phyloP scores from a whole-genome alignment of 225 moss, liverwort and hornwort genomes.

The Sphagnum contortum region DNA sequence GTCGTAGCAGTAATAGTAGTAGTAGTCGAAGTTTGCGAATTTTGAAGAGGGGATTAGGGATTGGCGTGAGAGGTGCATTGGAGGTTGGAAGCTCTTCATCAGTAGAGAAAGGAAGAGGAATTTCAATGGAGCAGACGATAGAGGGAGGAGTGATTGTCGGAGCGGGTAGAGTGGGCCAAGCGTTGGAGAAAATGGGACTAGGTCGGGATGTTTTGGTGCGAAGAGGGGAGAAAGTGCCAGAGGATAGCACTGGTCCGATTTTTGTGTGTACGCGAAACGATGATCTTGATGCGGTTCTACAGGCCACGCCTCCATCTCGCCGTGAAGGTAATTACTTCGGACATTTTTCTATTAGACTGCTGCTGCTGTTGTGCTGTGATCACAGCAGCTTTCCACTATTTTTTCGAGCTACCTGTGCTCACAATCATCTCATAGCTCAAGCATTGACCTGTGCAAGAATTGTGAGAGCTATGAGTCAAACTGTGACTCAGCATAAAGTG shows the following conservation, averaged over 20 bases:
- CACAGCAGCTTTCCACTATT: no score
- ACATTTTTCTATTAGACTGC: no score
- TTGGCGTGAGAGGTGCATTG: not conserved
- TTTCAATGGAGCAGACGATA: slow-evolving; percentile 7
- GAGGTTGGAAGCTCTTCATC: slow-evolving; percentile 1
- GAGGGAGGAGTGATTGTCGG: slow-evolving; percentile 50
- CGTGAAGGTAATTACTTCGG: slow-evolving; percentile 21
- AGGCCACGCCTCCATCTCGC: slow-evolving; percentile 43
- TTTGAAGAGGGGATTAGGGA: no score
- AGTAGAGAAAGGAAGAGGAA: not conserved
- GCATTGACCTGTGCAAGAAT: no score
- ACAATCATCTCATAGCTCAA: no score
- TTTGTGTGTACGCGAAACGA: slow-evolving; percentile 85
- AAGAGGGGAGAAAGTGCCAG: slow-evolving; percentile 50
- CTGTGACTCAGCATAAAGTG: no score
- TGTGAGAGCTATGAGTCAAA: no score
- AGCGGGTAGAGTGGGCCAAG: slow-evolving; percentile 68
- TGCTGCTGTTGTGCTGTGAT: no score
- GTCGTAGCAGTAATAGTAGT: no score
- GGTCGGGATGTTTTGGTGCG: slow-evolving; percentile 52
- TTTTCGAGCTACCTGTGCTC: no score
- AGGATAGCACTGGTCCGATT: slow-evolving; percentile 55
- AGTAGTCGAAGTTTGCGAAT: no score
- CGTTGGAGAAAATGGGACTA: slow-evolving; percentile 68
- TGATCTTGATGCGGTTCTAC: slow-evolving; percentile 43